Base-by-base conservation (phyloP, 2,329 filamentous ascomycete genomes). In the Pseudogymnoascus sp. region DNA sequence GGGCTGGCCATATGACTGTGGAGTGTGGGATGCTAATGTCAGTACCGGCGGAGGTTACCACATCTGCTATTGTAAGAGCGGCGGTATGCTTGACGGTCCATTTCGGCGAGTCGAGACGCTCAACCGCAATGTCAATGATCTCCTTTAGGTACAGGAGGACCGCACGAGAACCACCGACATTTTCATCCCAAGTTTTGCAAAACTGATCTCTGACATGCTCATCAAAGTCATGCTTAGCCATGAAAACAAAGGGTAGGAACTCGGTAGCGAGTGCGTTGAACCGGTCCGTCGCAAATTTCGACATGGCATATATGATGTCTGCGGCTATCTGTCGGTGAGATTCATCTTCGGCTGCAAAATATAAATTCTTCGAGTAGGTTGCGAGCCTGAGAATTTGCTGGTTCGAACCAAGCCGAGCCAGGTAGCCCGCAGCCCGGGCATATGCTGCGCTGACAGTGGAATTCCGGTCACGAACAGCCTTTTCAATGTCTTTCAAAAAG, bases 31-130 rank as follows among this genome's bases (percentile, higher is more conserved):
- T 78, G 63, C 82, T 83, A 60, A 90, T 83, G 9, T 82, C 80
- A 58, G 82, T 80, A 18, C 82, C 83, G 11, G 92, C 81, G 1
- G 88, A 85, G 18, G 79, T 79, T 11, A 91, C 81, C 61, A 88
- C 84, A 50, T 89, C 88, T 1, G 90, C 90, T 8, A 93, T 82
- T 0, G 91, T 84, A 62, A 94, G 84, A 6, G 92, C 91, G 7
- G 89, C 89, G 0, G 90, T 90, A 68, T 97, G 93, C 73, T 95
- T 94, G 61, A 97, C 82, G 2, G 86, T 86, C 94, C 94, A 99
- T 68, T 90, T 89, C 1, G 89, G 83, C 1, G 89, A 91, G 35
- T 89, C 86, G 6, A 97, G 77, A 60, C 90, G 82, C 36, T 80
- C 77, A 36, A 83, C 78, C 1, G 86, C 83, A 1, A 97, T 79